Percentiles rank a stretch among this genome's conserved stretches.
Evolutionary conservation across 805 yeast species (phyloP).

Genomic region (Ogataea ramenticola): DNA sequence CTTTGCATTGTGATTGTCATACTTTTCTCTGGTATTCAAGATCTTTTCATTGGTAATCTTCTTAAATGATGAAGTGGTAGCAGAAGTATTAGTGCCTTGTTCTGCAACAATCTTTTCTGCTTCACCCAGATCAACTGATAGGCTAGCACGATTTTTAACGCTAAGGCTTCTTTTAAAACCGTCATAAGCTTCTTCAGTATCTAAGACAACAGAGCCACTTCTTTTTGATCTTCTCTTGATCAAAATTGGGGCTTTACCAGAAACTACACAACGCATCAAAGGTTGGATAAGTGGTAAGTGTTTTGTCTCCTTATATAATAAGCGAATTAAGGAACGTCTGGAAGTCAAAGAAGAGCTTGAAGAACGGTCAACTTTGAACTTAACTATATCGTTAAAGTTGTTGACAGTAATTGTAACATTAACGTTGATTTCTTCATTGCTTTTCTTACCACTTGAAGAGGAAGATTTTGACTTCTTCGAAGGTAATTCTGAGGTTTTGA

Average conservation of each 20-base stretch:
- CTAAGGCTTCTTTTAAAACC: constrained; percentile 37
- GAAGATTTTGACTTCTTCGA: not conserved
- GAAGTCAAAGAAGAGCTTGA: not conserved
- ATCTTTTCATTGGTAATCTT: not conserved
- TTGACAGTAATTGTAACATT: not conserved
- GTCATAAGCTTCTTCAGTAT: constrained; percentile 31
- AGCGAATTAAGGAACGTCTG: not conserved
- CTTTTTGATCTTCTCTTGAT: constrained; percentile 41
- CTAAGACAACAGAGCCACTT: constrained; percentile 33
- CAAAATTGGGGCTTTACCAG: not conserved
- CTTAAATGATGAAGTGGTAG: not conserved
- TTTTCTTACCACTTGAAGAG: not conserved
- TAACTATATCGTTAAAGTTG: not conserved
- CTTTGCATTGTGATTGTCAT: not conserved
- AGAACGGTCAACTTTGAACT: not conserved
- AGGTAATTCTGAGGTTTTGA: not conserved
- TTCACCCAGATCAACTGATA: constrained; percentile 13
- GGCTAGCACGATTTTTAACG: constrained; percentile 37
- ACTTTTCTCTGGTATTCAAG: not conserved
- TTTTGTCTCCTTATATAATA: not conserved
- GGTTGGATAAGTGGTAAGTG: not conserved
- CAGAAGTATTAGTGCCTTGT: not conserved
- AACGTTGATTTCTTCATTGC: not conserved
- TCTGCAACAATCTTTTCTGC: not conserved
- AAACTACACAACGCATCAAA: not conserved